Percentiles rank a stretch among this genome's conserved stretches.
Conservation (phyloP, 495 filamentous ascomycete species). For the Neurospora terricola region DNA sequence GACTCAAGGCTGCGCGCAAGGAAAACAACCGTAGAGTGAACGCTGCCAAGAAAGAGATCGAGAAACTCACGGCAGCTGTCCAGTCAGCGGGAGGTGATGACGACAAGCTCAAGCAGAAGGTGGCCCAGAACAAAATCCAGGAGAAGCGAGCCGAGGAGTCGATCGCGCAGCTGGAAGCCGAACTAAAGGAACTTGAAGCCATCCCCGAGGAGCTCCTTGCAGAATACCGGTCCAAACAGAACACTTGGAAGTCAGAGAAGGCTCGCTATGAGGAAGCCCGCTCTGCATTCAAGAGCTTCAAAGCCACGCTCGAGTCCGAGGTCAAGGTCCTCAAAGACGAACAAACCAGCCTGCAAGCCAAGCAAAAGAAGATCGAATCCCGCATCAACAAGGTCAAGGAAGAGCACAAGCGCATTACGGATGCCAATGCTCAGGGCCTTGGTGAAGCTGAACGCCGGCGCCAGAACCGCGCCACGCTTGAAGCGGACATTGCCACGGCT, state of each 20-base stretch:
- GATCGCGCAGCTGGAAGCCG: constrained; percentile 45
- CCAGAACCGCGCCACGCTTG: constrained; percentile 54
- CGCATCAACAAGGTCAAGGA: constrained; percentile 68
- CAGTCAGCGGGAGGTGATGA: constrained; percentile 69
- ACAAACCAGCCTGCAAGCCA: constrained; percentile 53
- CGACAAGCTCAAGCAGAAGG: constrained; percentile 70
- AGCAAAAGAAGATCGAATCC: constrained; percentile 65
- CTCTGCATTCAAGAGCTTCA: constrained; percentile 50
- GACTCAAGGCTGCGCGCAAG: constrained; percentile 64
- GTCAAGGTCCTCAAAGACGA: constrained; percentile 57
- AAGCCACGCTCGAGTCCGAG: constrained; percentile 53
- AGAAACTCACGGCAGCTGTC: constrained; percentile 57
- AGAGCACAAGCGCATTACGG: constrained; percentile 67
- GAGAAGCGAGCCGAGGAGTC: constrained; percentile 72
- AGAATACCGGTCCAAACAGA: constrained; percentile 50
- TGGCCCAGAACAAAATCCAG: constrained; percentile 66
- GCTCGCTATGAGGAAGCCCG: constrained; percentile 50
- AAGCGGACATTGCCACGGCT: constrained; percentile 51
- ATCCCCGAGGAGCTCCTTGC: constrained; percentile 58
- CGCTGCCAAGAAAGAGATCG: constrained; percentile 67
- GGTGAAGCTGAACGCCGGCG: constrained; percentile 64
- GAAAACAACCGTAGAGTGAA: constrained; percentile 67
- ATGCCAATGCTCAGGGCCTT: constrained; percentile 64
- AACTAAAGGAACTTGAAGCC: constrained; percentile 57
- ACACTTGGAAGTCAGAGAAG: constrained; percentile 52